Percentiles rank a stretch among this genome's conserved stretches.
phyloP scores from a whole-genome alignment of 108 stramenopile species.

The Nannochloropsis oceanica region DNA sequence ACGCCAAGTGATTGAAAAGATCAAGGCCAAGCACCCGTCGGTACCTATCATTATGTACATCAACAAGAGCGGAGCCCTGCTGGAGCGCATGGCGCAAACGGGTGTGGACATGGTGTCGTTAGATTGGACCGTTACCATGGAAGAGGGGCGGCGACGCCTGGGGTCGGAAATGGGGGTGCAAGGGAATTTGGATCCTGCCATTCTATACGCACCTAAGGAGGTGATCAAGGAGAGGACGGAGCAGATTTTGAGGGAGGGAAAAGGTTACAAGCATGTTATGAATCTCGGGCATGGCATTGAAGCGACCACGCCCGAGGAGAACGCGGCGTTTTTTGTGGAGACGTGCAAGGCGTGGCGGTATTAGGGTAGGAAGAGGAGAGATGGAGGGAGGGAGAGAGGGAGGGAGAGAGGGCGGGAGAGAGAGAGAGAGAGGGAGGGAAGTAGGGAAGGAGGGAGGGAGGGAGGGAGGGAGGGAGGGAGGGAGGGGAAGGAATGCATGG shows the following conservation, averaged over 20 bases:
- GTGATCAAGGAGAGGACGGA: constrained; percentile 76
- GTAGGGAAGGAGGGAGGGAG: not conserved
- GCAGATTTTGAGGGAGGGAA: constrained; percentile 76
- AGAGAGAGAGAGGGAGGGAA: not conserved
- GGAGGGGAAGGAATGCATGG: not conserved
- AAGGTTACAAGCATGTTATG: constrained; percentile 74
- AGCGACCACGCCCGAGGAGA: constrained; percentile 80
- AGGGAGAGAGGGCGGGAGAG: not conserved
- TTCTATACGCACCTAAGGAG: constrained; percentile 66
- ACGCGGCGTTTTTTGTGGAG: constrained; percentile 83
- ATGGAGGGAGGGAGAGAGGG: not conserved
- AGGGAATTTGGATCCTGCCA: constrained; percentile 87
- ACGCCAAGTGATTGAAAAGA: constrained; percentile 56
- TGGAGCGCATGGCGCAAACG: constrained; percentile 63
- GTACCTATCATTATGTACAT: constrained; percentile 96
- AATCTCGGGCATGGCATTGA: constrained; percentile 97
- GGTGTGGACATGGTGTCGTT: constrained; percentile 89
- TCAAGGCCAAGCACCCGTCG: constrained; percentile 70
- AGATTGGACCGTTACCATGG: constrained; percentile 95
- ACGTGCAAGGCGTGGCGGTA: constrained; percentile 82
- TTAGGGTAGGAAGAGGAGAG: not conserved
- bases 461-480: not conserved
- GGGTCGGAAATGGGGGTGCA: constrained; percentile 49
- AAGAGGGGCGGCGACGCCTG: constrained; percentile 70
- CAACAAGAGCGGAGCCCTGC: constrained; percentile 46